Conservation (phyloP, 164 flowering plant genomes). For the Cinnamomum chago region DNA sequence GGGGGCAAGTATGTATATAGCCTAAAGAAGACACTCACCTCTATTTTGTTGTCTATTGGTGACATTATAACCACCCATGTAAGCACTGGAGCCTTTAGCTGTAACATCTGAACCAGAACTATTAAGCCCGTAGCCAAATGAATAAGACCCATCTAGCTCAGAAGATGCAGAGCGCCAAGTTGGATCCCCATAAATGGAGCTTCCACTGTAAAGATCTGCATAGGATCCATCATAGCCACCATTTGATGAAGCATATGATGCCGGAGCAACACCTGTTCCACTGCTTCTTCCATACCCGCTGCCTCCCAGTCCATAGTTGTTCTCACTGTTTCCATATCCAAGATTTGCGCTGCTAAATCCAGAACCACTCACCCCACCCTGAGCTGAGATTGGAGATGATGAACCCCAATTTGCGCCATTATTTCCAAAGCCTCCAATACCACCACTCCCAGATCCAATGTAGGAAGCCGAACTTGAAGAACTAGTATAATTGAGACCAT, state of each 20-base stretch:
- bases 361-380: constrained; percentile 43
- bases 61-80: constrained; percentile 46
- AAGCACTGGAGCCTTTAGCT: constrained; percentile 45
- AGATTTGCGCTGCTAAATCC: constrained; percentile 35
- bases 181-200: constrained; percentile 58
- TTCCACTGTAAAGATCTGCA: constrained; percentile 43
- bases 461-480: constrained; percentile 42
- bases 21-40: constrained; percentile 32
- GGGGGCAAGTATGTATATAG: too few relatives aligned
- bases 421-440: constrained; percentile 45
- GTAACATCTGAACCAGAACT: constrained; percentile 47
- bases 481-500: constrained; percentile 52
- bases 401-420: constrained; percentile 50
- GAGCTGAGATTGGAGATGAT: constrained; percentile 39
- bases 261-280: constrained; percentile 27
- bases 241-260: constrained; percentile 33
- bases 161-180: constrained; percentile 64
- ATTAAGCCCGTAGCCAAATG: constrained; percentile 61
- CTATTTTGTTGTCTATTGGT: constrained; percentile 62
- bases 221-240: constrained; percentile 56
- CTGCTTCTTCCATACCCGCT: constrained; percentile 58
- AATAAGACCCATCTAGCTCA: constrained; percentile 41
- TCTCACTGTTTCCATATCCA: constrained; percentile 50
- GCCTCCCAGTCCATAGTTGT: constrained; percentile 44
- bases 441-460: constrained; percentile 52